Conservation (phyloP, 495 filamentous ascomycete species). For the Penicillium alfredii region DNA sequence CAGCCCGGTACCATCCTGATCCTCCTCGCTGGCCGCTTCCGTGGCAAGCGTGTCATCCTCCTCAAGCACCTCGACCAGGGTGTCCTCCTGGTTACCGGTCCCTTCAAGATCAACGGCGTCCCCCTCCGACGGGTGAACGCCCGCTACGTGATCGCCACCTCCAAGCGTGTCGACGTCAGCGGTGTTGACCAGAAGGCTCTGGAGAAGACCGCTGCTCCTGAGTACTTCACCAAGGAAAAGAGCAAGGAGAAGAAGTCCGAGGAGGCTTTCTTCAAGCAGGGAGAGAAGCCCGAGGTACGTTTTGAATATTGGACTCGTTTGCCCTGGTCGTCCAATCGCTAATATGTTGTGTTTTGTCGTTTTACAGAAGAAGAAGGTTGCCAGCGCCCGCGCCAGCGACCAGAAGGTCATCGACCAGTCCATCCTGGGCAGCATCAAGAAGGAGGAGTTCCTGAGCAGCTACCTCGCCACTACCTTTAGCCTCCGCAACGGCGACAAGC, state of each 20-base stretch:
- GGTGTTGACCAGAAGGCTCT: slow-evolving; percentile 77
- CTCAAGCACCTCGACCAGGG: slow-evolving; percentile 95
- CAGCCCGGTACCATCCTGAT: slow-evolving; percentile 92
- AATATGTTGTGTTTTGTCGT: slow-evolving; percentile 9
- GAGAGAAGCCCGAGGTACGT: slow-evolving; percentile 92
- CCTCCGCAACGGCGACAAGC: slow-evolving; percentile 95
- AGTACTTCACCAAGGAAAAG: slow-evolving; percentile 97
- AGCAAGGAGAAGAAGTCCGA: slow-evolving; percentile 86
- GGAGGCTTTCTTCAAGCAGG: slow-evolving; percentile 95
- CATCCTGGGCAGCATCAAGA: slow-evolving; percentile 87
- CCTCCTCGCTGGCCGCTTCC: slow-evolving; percentile 98
- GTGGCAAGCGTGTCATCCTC: slow-evolving; percentile 98
- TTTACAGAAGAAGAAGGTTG: slow-evolving; percentile 88
- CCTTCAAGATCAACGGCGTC: slow-evolving; percentile 99
- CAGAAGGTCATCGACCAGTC: slow-evolving; percentile 98
- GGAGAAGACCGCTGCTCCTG: slow-evolving; percentile 73
- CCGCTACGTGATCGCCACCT: slow-evolving; percentile 98
- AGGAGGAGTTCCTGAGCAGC: slow-evolving; percentile 78
- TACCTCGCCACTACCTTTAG: slow-evolving; percentile 92
- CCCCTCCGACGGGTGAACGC: slow-evolving; percentile 96
- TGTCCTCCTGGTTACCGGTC: slow-evolving; percentile 96
- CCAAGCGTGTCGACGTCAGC: slow-evolving; percentile 75
- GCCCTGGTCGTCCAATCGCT: slow-evolving; percentile 5
- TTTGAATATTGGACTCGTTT: not conserved
- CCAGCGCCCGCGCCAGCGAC: slow-evolving; percentile 83